Base-by-base conservation (phyloP, 176 grass and related monocot species). In the Triticum dicoccoides region DNA sequence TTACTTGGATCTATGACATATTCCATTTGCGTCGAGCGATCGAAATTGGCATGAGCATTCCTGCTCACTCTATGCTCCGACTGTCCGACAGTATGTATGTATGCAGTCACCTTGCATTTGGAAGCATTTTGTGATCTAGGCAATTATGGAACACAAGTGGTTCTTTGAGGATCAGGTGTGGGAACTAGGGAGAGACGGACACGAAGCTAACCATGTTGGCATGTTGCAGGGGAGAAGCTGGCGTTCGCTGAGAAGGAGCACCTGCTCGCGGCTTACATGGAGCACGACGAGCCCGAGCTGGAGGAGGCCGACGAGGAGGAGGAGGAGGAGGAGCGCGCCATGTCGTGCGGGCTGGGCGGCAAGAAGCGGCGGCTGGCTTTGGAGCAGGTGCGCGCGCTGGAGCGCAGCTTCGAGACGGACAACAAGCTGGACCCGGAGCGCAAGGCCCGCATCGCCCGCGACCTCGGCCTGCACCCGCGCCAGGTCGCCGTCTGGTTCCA, bases 401-500 rank as follows among this genome's bases (percentile, higher is more conserved):
- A 93, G 79, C 85, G 86, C 27, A 83, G 82, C 88, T 93, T 93
- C 85, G 91, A 93, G 73, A 54, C 65, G 78, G 88, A 93, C 82
- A 93, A 90, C 88, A 93, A 88, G 88, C 82, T 93, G 54, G 88
- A 93, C 74, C 91, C 91, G n/a, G 91, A 90, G 45, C 85, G 91
- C 85, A 93, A 93, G 88, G 65, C 73, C 84, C 88, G 91, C 78
- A 84, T 90, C 85, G 93, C 95, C 2, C 85, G 90, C 30, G 95
- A 98, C 49, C 91, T 98, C 79, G 95, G 77, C 44, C 86, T 98
- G 65, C 91, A 98, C 81, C 95, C 93, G 18, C 93, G 95, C 70
- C 95, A 98, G 72, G 95, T 98, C 47, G 95, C 95, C 23, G 89
- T 98, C 67, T 98, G 95, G 95, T 98, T 98, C 83, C 95, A 98